Evolutionary conservation across 2,329 filamentous ascomycete genomes (phyloP).

Genomic region (Berkeleyomyces rouxiae): DNA sequence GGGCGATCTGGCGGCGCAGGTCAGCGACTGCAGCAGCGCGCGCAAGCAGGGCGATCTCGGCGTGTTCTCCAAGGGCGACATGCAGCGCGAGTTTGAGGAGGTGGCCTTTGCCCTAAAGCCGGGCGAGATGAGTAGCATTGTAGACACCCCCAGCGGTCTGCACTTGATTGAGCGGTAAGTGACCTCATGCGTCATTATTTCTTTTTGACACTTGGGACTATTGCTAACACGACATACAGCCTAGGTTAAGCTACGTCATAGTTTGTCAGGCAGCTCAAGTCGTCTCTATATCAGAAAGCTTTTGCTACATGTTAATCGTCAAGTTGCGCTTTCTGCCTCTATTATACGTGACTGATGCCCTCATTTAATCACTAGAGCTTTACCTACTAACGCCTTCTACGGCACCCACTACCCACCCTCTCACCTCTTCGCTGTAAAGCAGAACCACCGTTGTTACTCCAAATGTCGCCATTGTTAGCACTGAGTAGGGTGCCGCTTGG

Average conservation of each 20-base stretch:
- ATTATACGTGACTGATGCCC: not conserved
- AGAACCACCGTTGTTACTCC: conserved; percentile 39
- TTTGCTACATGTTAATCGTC: not conserved
- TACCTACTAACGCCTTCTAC: not conserved
- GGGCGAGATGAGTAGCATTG: conserved; percentile 70
- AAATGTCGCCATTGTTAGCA: conserved; percentile 40
- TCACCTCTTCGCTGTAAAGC: conserved; percentile 19
- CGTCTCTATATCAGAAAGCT: not conserved
- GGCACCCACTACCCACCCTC: not conserved
- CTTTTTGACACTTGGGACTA: not conserved
- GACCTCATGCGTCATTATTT: not conserved
- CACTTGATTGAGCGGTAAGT: conserved; percentile 86
- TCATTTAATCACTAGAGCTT: not conserved
- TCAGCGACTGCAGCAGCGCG: conserved; percentile 92
- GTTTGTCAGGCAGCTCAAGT: not conserved
- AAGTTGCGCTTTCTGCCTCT: not conserved
- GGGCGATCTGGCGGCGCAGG: conserved; percentile 69
- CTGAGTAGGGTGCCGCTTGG: conserved; percentile 37
- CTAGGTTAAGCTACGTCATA: not conserved
- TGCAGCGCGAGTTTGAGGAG: conserved; percentile 98
- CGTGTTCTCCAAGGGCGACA: conserved; percentile 85
- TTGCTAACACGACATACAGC: not conserved
- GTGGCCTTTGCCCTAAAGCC: conserved; percentile 80
- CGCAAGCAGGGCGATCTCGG: conserved; percentile 88
- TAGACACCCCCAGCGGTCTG: conserved; percentile 84